Conservation (phyloP, 768 basidiomycete species). For the Pleurotus citrinopileatus region DNA sequence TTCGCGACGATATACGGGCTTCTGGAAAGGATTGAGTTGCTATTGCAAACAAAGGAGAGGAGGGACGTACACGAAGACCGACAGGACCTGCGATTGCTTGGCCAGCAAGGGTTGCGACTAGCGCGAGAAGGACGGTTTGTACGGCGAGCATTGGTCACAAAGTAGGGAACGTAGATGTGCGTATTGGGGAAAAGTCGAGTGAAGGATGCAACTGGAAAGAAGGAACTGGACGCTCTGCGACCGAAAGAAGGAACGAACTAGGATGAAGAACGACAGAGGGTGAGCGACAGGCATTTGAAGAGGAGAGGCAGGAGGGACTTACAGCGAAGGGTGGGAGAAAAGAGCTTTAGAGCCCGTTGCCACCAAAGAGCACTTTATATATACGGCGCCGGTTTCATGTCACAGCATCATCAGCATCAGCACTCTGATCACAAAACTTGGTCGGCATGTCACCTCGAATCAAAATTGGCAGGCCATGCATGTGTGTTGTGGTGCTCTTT, state of each 20-base stretch:
- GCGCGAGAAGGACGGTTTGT: constrained; percentile 33
- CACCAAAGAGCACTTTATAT: constrained; percentile 14
- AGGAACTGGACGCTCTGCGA: constrained; percentile 27
- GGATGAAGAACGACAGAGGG: constrained; percentile 21
- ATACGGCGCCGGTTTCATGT: no score
- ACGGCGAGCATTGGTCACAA: constrained; percentile 36
- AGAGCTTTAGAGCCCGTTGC: not conserved
- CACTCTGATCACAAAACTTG: no score
- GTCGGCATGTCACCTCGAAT: no score
- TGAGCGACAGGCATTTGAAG: not conserved
- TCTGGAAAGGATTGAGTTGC: constrained; percentile 14
- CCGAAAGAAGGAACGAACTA: constrained; percentile 23
- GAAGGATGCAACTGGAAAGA: constrained; percentile 14
- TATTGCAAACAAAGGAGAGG: constrained; percentile 14
- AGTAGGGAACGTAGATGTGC: constrained; percentile 5
- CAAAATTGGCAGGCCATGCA: no score
- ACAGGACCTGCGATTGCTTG: constrained; percentile 41
- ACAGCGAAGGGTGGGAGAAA: constrained; percentile 13
- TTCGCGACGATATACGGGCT: constrained; percentile 22
- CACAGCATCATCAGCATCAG: no score
- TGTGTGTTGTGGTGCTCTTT: no score
- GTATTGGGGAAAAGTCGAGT: constrained; percentile 11
- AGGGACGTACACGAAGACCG: constrained; percentile 34
- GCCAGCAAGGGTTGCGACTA: constrained; percentile 41
- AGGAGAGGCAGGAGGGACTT: constrained; percentile 7